These are phyloP conservation scores for Ensete ventricosum DNA, from an alignment of 176 grass and related monocot genomes.

Conservation along the genomic window DNA sequence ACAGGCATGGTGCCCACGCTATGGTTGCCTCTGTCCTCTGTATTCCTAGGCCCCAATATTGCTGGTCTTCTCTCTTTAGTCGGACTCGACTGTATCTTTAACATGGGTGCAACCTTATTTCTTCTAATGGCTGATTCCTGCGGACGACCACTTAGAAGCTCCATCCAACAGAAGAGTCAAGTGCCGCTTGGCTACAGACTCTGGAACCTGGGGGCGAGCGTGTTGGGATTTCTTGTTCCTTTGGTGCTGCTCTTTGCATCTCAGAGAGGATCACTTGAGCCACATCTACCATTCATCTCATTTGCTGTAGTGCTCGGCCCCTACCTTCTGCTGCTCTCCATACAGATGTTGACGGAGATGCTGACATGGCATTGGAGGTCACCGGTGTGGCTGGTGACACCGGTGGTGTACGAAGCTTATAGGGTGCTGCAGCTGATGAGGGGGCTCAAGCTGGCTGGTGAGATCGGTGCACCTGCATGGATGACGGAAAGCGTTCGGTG, in stretches of 20 bases:
- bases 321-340: slow-evolving; percentile 64
- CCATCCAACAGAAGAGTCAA: slow-evolving; percentile 27
- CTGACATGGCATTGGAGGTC: slow-evolving; percentile 95
- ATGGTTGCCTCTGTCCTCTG: slow-evolving; percentile 69
- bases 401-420: slow-evolving; percentile 79
- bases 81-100: slow-evolving; percentile 81
- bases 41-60: slow-evolving; percentile 62
- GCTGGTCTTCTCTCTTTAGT: slow-evolving; percentile 71
- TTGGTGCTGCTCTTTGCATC: slow-evolving; percentile 44
- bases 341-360: slow-evolving; percentile 77
- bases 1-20: slow-evolving; percentile 80
- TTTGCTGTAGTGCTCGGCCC: slow-evolving; percentile 69
- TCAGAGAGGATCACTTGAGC: slow-evolving; percentile 41
- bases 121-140: slow-evolving; percentile 88
- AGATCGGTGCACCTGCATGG: slow-evolving; percentile 67
- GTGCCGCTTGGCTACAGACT: slow-evolving; percentile 47
- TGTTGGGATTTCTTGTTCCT: slow-evolving; percentile 51
- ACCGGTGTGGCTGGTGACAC: slow-evolving; percentile 74
- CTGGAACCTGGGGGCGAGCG: slow-evolving; percentile 62
- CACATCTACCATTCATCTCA: slow-evolving; percentile 45
- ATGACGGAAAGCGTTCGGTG: slow-evolving; percentile 67
- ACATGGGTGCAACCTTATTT: slow-evolving; percentile 88
- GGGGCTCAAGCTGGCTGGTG: slow-evolving; percentile 55
- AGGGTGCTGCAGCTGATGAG: slow-evolving; percentile 91
- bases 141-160: slow-evolving; percentile 40